Percentiles rank a stretch among this genome's conserved stretches.
Conservation (phyloP, 805 yeast species). For the Kluyveromyces nonfermentans region DNA sequence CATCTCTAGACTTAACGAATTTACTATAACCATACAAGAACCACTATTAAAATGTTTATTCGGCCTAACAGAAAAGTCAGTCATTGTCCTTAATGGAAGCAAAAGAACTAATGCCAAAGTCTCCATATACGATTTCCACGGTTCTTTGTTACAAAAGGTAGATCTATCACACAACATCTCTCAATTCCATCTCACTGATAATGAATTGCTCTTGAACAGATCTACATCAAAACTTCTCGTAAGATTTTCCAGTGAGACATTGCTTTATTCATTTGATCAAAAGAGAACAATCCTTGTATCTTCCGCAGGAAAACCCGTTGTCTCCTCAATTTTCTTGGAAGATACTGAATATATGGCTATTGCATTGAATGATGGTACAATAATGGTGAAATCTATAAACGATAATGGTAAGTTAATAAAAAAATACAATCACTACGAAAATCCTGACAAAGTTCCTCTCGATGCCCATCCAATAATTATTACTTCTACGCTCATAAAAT, state of each 20-base stretch:
- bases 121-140: slow-evolving; percentile 22
- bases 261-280: slow-evolving; percentile 27
- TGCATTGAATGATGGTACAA: slow-evolving; percentile 16
- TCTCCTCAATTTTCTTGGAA: slow-evolving; percentile 10
- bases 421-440: slow-evolving; percentile 12
- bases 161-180: slow-evolving; percentile 12
- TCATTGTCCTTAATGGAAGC: slow-evolving; percentile 16
- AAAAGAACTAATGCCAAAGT: slow-evolving; percentile 13
- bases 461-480: slow-evolving; percentile 3
- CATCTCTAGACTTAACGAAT: slow-evolving; percentile 2
- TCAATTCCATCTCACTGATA: slow-evolving; percentile 2
- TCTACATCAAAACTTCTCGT: slow-evolving; percentile 24
- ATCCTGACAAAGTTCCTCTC: neutral
- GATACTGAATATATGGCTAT: slow-evolving; percentile 11
- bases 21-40: slow-evolving; percentile 7
- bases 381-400: slow-evolving; percentile 19
- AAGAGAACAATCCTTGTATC: slow-evolving; percentile 17
- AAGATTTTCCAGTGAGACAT: slow-evolving; percentile 13
- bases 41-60: slow-evolving; percentile 13
- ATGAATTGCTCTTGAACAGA: slow-evolving; percentile 18
- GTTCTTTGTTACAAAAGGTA: slow-evolving; percentile 19
- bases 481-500: slow-evolving; percentile 11
- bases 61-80: slow-evolving; percentile 28
- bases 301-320: slow-evolving; percentile 7
- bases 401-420: slow-evolving; percentile 11